Evolutionary conservation across 2,329 filamentous ascomycete genomes (phyloP).

Genomic region (Epichloe coenophiala): DNA sequence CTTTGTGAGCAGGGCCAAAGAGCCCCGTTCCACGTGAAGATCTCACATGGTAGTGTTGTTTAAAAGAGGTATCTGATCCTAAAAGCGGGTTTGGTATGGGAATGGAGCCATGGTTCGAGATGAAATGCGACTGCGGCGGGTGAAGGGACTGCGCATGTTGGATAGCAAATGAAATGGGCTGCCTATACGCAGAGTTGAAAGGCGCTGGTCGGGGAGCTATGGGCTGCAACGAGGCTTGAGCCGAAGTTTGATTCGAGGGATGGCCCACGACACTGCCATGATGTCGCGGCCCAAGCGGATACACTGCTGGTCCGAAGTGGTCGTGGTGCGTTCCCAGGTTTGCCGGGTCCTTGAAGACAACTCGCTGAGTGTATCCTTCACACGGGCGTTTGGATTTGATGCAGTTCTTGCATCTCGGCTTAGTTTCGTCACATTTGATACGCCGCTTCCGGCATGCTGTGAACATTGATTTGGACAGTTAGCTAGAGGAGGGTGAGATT

Average conservation of each 20-base stretch:
- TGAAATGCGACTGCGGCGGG: conserved; percentile 1
- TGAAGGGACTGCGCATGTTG: conserved; percentile 1
- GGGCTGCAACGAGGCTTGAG: conserved; percentile 23
- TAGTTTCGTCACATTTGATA: conserved; percentile 93
- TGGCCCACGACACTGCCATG: conserved; percentile 11
- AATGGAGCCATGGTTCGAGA: conserved; percentile 1
- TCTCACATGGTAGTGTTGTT: conserved; percentile 1
- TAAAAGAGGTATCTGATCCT: conserved; percentile 2
- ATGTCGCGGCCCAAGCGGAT: conserved; percentile 25
- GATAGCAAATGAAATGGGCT: conserved; percentile 5
- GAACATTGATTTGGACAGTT: conserved; percentile 11
- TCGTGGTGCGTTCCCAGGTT: conserved; percentile 25
- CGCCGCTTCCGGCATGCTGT: conserved; percentile 81
- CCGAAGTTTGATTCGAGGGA: conserved; percentile 21
- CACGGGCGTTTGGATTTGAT: conserved; percentile 75
- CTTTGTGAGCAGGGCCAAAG: conserved; percentile 1
- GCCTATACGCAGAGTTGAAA: conserved; percentile 13
- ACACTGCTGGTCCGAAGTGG: conserved; percentile 28
- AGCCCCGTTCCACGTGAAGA: not conserved
- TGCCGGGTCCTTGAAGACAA: conserved; percentile 61
- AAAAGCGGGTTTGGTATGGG: conserved; percentile 11
- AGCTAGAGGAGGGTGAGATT: not conserved
- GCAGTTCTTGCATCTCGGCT: conserved; percentile 71
- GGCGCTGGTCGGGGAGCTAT: conserved; percentile 39
- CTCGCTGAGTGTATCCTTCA: conserved; percentile 70